A percentile compares a stretch with the other conserved stretches of the same genome.
These are phyloP conservation scores for Tagetes erecta DNA, from an alignment of 129 eudicot species.

Conservation along the genomic window DNA sequence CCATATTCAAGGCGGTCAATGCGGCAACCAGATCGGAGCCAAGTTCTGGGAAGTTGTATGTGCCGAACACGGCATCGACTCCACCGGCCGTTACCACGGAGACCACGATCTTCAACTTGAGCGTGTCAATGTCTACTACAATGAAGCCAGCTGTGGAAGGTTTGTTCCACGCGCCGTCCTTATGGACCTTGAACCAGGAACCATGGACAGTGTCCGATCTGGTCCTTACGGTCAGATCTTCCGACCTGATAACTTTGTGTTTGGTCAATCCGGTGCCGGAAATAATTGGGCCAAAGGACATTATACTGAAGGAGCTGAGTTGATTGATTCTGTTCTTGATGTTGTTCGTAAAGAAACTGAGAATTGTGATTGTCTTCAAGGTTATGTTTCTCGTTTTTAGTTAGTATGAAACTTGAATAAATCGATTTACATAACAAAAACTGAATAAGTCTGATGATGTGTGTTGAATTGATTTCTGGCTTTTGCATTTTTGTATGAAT, in stretches of 20 bases:
- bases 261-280: slow-evolving; percentile 78
- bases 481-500: neutral
- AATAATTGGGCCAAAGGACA: slow-evolving; percentile 81
- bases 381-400: slow-evolving; percentile 21
- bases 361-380: slow-evolving; percentile 69
- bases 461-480: neutral
- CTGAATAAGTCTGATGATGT: neutral
- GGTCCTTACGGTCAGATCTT: slow-evolving; percentile 79
- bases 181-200: slow-evolving; percentile 85
- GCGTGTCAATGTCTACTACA: slow-evolving; percentile 74
- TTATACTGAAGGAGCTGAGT: slow-evolving; percentile 79
- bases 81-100: slow-evolving; percentile 64
- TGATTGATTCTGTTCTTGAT: slow-evolving; percentile 71
- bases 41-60: slow-evolving; percentile 86
- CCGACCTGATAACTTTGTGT: slow-evolving; percentile 74
- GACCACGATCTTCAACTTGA: slow-evolving; percentile 63
- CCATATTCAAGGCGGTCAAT: slow-evolving; percentile 79
- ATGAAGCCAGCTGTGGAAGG: slow-evolving; percentile 71
- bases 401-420: neutral
- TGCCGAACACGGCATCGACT: slow-evolving; percentile 74
- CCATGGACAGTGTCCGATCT: slow-evolving; percentile 79
- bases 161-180: slow-evolving; percentile 77
- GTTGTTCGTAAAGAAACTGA: slow-evolving; percentile 77
- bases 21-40: slow-evolving; percentile 84
- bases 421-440: no score